These are phyloP conservation scores for Rhodocollybia butyracea DNA, from an alignment of 768 basidiomycete genomes.

Conservation along the genomic window DNA sequence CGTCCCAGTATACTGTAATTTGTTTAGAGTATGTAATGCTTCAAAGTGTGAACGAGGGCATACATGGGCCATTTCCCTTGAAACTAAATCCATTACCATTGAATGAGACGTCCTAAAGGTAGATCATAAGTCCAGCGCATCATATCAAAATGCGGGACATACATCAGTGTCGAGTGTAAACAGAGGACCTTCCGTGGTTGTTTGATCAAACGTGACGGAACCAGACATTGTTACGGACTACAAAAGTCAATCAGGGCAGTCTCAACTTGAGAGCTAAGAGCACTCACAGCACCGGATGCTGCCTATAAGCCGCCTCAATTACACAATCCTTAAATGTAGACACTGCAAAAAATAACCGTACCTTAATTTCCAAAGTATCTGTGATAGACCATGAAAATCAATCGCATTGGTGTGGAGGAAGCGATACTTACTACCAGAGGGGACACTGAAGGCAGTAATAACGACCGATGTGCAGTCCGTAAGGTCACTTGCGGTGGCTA, in stretches of 20 bases:
- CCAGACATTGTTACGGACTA: slow-evolving; percentile 2
- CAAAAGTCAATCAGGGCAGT: neutral
- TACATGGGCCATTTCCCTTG: slow-evolving; percentile 1
- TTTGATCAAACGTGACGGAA: neutral
- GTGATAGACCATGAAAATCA: neutral
- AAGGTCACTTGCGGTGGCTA: slow-evolving; percentile 14
- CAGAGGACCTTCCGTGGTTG: slow-evolving; percentile 3
- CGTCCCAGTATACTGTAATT: slow-evolving; percentile 17
- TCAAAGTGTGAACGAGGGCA: neutral
- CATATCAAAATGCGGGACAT: neutral
- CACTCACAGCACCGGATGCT: neutral
- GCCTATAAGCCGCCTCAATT: neutral
- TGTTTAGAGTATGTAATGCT: neutral
- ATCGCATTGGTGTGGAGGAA: neutral
- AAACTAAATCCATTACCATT: slow-evolving; percentile 1
- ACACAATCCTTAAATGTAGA: neutral
- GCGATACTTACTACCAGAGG: slow-evolving; percentile 12
- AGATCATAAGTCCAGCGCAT: no score
- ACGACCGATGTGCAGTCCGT: slow-evolving; percentile 16
- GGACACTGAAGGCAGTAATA: slow-evolving; percentile 17
- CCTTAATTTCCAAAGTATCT: slow-evolving; percentile 3
- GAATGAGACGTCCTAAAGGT: slow-evolving; percentile 1
- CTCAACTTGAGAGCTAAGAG: neutral
- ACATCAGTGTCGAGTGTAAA: slow-evolving; percentile 1
- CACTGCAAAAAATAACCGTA: neutral